Evolutionary conservation across 2,329 filamentous ascomycete genomes (phyloP), one percentile per base, ranked within the genome.

Genomic region (Nemania bipapillata): DNA sequence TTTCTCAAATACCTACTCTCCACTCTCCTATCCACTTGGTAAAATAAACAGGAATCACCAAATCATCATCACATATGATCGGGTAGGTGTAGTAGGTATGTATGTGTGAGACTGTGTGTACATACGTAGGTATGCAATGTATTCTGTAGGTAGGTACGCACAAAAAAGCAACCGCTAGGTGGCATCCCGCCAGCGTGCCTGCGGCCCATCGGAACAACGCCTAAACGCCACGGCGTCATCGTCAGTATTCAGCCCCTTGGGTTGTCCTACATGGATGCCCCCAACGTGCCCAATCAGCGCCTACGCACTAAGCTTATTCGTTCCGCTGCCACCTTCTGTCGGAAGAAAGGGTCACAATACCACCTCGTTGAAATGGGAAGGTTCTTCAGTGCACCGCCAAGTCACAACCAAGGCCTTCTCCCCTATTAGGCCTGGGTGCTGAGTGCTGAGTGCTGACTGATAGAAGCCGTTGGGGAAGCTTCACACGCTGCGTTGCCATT

Each of bases 161-260:
- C 12, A 55, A 22, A 58, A 11, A 15, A 24, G 9, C 26, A 11
- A 24, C 28, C 53, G 42, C 28, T 17, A 17, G 40, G 40, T 32
- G n/a, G 28, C 42, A 55, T 52, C 9, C 54, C 57, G 61, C 49
- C 22, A 26, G 20, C 37, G 49, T 55, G 60, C 47, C 15, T 57
- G 28, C 42, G 59, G 37, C 54, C 64, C 59, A 63, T 69, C 32
- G 49, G 60, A 59, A 49, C 45, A 42, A 54, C 52, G 35, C 49
- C 60, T 35, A 32, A 24, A 60, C 57, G 68, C 68, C 68, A 70
- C 68, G 22, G 58, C 66, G 50, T 61, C 60, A 67, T 52, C n/a
- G n/a, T 52, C 45, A 50, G 37, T 55, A 32, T 40, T 26, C 59
- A 59, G 37, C 61, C 32, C 50, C 53, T 45, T 47, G 17, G 30